phyloP scores from a whole-genome alignment of 495 filamentous ascomycete genomes.

The Hypoxylon cercidicola region DNA sequence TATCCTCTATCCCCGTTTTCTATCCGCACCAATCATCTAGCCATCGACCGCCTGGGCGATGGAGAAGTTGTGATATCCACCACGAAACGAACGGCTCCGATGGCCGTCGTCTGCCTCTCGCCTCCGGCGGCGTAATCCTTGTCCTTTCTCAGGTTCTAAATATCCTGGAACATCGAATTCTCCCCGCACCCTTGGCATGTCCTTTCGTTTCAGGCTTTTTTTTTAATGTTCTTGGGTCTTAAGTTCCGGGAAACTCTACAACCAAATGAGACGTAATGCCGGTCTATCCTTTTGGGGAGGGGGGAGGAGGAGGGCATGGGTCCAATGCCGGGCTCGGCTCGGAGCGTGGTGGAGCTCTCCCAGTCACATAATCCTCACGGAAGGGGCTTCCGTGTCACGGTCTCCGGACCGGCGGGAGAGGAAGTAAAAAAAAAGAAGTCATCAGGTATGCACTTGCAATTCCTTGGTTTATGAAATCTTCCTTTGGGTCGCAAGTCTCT shows the following conservation, averaged over 20 bases:
- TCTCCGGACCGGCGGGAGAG: conserved; percentile 39
- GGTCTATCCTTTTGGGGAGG: conserved; percentile 11
- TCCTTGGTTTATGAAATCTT: conserved; percentile 28
- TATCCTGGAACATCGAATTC: conserved; percentile 29
- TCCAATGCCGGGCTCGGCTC: conserved; percentile 43
- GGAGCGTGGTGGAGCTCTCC: conserved; percentile 30
- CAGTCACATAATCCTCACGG: conserved; percentile 27
- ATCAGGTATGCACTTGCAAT: conserved; percentile 49
- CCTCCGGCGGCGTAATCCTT: conserved; percentile 13
- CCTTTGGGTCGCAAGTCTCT: conserved; percentile 26
- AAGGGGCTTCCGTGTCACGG: conserved; percentile 23
- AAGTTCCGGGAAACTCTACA: conserved; percentile 33
- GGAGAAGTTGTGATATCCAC: conserved; percentile 8
- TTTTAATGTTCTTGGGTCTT: not conserved
- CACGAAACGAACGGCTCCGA: conserved; percentile 7
- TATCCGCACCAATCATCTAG: conserved; percentile 2
- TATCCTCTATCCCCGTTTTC: conserved; percentile 17
- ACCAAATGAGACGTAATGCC: conserved; percentile 38
- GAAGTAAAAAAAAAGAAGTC: conserved; percentile 25
- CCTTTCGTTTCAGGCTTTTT: conserved; percentile 26
- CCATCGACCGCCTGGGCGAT: conserved; percentile 20
- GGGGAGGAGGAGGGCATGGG: not conserved
- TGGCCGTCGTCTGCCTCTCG: conserved; percentile 9
- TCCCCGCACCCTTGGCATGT: conserved; percentile 31
- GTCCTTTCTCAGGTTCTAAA: conserved; percentile 28